Base-by-base conservation (phyloP, 768 basidiomycete species). In the Candolleomyces aberdarensis region DNA sequence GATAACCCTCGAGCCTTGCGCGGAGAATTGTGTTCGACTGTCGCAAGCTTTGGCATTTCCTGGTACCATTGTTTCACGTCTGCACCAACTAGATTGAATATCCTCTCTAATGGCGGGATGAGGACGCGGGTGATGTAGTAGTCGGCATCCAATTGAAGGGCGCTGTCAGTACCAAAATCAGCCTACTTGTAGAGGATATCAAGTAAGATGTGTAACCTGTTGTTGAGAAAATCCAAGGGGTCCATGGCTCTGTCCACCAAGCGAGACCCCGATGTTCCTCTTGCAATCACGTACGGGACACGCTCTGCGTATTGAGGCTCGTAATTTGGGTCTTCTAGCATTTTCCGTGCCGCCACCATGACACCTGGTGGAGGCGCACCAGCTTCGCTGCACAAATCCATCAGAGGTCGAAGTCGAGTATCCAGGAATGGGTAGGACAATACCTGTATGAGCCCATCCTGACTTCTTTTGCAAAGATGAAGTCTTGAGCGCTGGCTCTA, bases 281-380 rank as follows among this genome's bases (percentile, higher is more conserved):
- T 79, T 15, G 80, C 77, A 53, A 99, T 92, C 52, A 98, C 84
- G 69, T 98, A 98, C 0, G 94, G 94, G 0, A 98, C 85, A 31
- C 96, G 86, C 66, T 99, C 95, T 17, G 92, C 93, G 68, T 98
- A 97, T 66, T 96, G 93, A 1, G 91, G 81, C 69, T 97, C 96
- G 55, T 89, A 84, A 26, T 87, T 85, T 0, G 87, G 86, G 71
- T 98, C 96, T 49, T 84, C 70, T 14, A 88, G 65, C 72, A 89
- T 83, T 58, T 85, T 83, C 31, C 88, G 82, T 3, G 90, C 89
- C 8, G 95, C 96, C 14, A 98, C 88, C 1, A 87, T 83, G 6
- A 86, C 96, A 0, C 95, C 97, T n/a, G 97, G 95, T 6, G 93
- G 95, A 0, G 96, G 97, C 0, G 86, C 85, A 0, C 78, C 87